These are phyloP conservation scores for Porcisia deanei DNA, from an alignment of 208 protist species.

Conservation along the genomic window DNA sequence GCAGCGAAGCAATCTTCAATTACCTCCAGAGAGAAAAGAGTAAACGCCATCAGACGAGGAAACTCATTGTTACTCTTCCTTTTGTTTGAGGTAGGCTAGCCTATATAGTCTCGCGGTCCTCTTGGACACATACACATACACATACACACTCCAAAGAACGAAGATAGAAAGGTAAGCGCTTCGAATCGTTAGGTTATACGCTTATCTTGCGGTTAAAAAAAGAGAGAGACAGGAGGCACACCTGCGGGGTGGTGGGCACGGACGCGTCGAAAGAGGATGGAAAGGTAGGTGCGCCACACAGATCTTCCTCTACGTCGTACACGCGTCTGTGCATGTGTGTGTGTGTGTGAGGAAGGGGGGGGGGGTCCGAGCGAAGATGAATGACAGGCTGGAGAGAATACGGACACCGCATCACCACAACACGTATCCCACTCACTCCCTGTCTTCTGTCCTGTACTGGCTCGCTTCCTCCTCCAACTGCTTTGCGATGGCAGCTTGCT, in stretches of 20 bases:
- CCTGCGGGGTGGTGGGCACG: too few species aligned
- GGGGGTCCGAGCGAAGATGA: neutral
- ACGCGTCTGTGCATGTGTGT: too few species aligned
- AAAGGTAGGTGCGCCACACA: too few species aligned
- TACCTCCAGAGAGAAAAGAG: too few species aligned
- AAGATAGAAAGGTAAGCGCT: neutral
- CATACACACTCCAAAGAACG: neutral
- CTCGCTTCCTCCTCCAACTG: slow-evolving; percentile 30
- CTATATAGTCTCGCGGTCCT: neutral
- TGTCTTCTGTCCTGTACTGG: slow-evolving; percentile 4
- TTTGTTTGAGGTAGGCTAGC: neutral
- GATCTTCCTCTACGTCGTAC: too few species aligned
- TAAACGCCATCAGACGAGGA: neutral
- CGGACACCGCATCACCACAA: slow-evolving; percentile 2
- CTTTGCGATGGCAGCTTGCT: slow-evolving; percentile 47
- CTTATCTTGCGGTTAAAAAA: neutral
- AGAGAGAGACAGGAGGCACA: slow-evolving; percentile 16
- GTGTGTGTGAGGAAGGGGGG: too few species aligned
- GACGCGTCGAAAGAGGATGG: too few species aligned
- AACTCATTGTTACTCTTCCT: neutral
- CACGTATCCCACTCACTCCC: slow-evolving; percentile 1
- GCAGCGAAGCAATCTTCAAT: neutral
- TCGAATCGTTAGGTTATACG: neutral
- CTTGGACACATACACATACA: neutral
- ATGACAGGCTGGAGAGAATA: neutral